Evolutionary conservation across 2,329 filamentous ascomycete genomes (phyloP), one percentile per base, ranked within the genome.

Genomic region (Neocatenulostroma microsporum): DNA sequence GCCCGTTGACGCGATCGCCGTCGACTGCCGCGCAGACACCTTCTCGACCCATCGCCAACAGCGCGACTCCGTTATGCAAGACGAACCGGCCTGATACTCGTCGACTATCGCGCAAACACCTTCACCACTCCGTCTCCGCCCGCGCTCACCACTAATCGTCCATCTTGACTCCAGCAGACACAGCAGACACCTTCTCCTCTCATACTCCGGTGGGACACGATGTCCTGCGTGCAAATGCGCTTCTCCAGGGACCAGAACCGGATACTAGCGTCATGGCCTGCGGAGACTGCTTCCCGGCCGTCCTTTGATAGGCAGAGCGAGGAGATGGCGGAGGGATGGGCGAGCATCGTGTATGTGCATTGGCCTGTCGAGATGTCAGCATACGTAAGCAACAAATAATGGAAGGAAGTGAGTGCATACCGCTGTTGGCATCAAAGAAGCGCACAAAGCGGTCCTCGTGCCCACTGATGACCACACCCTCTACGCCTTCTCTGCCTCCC

Each of bases 281-380:
- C 91, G 30, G 87, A 95, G 32, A 98, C 89, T 9, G 95, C 80
- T 67, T 98, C 91, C 40, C 82, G 80, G 30, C 89, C 88, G 56
- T 96, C 89, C 11, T 89, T 91, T 49, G 86, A 94, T 14, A 98
- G 75, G 0, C 86, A 93, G 4, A 98, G 73, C 18, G 84, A 82
- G 2, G 91, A 93, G 48, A 98, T 95, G 39, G 91, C 82, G 3
- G 88, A 83, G 1, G 91, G 87, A 53, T 98, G 91, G 5, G 91
- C 91, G 41, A 96, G 78, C 91, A 98, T 98, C 55, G 84, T 93
- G 64, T 98, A 98, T 46, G 91, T 96, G 66, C 88, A 95, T 86
- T 98, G 91, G 39, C 91, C 91, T 96, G 48, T 58, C n/a, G n/a
- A n/a, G 17, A 44, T 36, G 18, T n/a, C 15, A n/a, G n/a, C n/a